phyloP scores from a whole-genome alignment of 768 basidiomycete genomes.

The Suillus hirtellus region DNA sequence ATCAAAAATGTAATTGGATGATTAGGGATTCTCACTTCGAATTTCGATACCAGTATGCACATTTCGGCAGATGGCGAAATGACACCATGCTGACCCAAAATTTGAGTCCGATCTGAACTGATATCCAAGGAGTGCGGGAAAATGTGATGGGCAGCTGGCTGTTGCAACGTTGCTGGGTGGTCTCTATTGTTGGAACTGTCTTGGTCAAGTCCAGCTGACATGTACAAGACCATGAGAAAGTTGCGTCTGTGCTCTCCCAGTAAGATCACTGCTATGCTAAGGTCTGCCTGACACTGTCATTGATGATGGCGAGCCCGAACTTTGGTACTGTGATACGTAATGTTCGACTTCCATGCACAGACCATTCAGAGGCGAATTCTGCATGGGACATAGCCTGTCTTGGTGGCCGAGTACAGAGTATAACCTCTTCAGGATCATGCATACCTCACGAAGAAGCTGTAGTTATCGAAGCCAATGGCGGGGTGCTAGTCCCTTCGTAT shows the following conservation, averaged over 20 bases:
- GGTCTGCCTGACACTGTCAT: not conserved
- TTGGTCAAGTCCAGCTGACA: not conserved
- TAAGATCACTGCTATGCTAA: too few species aligned
- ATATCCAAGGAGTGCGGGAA: too few species aligned
- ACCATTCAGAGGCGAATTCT: conserved; percentile 23
- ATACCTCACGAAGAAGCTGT: not conserved
- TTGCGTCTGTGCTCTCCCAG: not conserved
- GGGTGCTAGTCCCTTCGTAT: conserved; percentile 36
- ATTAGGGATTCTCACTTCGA: too few species aligned
- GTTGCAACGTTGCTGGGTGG: too few species aligned
- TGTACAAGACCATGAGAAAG: conserved; percentile 2
- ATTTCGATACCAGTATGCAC: too few species aligned
- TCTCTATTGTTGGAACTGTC: not conserved
- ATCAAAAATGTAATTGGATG: too few species aligned
- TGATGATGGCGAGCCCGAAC: not conserved
- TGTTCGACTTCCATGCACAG: conserved; percentile 33
- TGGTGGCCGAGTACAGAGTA: conserved; percentile 26
- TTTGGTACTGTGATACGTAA: conserved; percentile 22
- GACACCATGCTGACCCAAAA: too few species aligned
- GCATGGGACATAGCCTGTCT: conserved; percentile 36
- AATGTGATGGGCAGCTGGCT: too few species aligned
- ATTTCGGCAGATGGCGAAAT: too few species aligned
- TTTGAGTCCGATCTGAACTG: too few species aligned
- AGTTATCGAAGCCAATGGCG: conserved; percentile 27
- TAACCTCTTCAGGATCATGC: conserved; percentile 21